Conservation (phyloP, 768 basidiomycete genomes). For the Pisolithus marmoratus region DNA sequence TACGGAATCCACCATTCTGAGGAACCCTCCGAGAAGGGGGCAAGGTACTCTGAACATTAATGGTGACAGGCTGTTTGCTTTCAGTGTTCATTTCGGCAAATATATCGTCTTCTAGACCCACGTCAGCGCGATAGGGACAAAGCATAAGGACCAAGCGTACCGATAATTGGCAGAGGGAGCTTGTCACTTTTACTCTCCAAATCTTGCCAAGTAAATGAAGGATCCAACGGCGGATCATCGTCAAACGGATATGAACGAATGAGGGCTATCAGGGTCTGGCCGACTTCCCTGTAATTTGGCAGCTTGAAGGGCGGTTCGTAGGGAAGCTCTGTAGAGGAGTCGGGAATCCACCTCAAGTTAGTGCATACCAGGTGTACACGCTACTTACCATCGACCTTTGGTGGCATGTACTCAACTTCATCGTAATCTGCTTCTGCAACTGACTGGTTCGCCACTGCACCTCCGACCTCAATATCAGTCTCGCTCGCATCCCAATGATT, state of each 20-base stretch:
- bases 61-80: neutral
- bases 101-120: slow-evolving; percentile 21
- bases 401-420: slow-evolving; percentile 54
- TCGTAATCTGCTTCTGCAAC: slow-evolving; percentile 31
- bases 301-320: slow-evolving; percentile 46
- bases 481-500: slow-evolving; percentile 78
- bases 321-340: slow-evolving; percentile 26
- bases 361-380: neutral
- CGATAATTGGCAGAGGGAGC: slow-evolving; percentile 18
- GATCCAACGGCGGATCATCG: slow-evolving; percentile 18
- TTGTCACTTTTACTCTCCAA: slow-evolving; percentile 8
- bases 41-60: neutral
- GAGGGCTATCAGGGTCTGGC: slow-evolving; percentile 30
- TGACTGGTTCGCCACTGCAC: slow-evolving; percentile 16
- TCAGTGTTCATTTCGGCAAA: slow-evolving; percentile 15
- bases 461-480: slow-evolving; percentile 32
- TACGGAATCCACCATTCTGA: neutral
- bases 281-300: slow-evolving; percentile 43
- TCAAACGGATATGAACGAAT: slow-evolving; percentile 32
- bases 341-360: neutral
- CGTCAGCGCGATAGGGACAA: neutral
- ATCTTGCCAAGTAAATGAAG: slow-evolving; percentile 16
- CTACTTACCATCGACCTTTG: slow-evolving; percentile 38
- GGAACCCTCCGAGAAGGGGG: neutral
- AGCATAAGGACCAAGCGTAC: slow-evolving; percentile 9